These are phyloP conservation scores for Coniochaeta prunicola DNA, from an alignment of 2,329 filamentous ascomycete species.

Conservation along the genomic window DNA sequence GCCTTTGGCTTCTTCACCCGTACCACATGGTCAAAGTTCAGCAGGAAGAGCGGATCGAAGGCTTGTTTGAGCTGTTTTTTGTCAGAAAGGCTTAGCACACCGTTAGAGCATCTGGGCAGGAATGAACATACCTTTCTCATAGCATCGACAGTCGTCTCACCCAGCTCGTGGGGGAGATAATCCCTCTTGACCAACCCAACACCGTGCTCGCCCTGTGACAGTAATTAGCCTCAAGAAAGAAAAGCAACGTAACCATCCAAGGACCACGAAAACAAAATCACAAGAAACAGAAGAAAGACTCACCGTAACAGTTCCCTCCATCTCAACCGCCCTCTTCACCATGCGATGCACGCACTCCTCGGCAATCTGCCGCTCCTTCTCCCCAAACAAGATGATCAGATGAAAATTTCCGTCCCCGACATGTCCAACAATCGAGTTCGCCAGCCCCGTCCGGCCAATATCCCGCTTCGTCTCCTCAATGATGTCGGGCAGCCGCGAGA, in stretches of 20 bases:
- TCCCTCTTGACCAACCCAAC: conserved; percentile 80
- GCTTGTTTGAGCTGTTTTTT: conserved; percentile 68
- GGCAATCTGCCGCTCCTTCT: conserved; percentile 58
- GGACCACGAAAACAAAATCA: neutral
- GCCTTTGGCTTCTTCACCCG: conserved; percentile 49
- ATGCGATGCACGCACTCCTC: conserved; percentile 72
- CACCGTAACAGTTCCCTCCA: conserved; percentile 76
- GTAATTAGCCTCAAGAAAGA: neutral
- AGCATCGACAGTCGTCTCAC: conserved; percentile 65
- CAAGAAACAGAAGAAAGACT: conserved; percentile 10
- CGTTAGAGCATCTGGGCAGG: neutral
- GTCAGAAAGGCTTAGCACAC: neutral
- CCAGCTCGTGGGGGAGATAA: conserved; percentile 72
- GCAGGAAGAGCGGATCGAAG: conserved; percentile 65
- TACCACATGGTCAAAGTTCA: conserved; percentile 65
- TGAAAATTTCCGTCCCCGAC: conserved; percentile 67
- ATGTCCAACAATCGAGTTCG: conserved; percentile 65
- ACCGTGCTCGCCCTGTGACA: conserved; percentile 70
- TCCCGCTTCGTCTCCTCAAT: conserved; percentile 72
- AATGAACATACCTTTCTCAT: conserved; percentile 67
- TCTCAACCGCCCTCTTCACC: conserved; percentile 78
- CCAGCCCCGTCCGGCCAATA: conserved; percentile 64
- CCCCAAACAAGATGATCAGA: conserved; percentile 52
- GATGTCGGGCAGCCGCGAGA: conserved; percentile 64
- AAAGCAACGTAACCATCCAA: neutral